Base-by-base conservation (phyloP, 2,329 filamentous ascomycete genomes). In the Nannizziopsis arthrosporioides region DNA sequence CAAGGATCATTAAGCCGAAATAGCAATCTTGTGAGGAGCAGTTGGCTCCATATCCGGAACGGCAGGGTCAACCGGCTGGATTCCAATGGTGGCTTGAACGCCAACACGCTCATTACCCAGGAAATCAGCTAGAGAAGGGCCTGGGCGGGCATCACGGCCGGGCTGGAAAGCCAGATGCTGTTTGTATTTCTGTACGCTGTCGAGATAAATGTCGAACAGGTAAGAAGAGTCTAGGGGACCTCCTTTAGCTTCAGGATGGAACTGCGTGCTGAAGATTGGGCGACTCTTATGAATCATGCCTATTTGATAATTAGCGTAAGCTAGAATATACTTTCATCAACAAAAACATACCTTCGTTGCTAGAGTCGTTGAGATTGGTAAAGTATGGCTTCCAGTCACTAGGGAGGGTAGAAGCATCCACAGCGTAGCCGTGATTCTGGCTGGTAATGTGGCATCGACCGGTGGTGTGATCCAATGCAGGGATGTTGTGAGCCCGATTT, bases 401-500 rank as follows among this genome's bases (percentile, higher is more conserved):
- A 47, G 85, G 80, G 36, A 98, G 75, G 9, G 87, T 94, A 51
- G 77, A 75, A 5, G 85, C 78, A 62, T 96, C 90, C 51, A 98
- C 85, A 38, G 90, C 92, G 62, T 96, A 98, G 54, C 92, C 92
- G 71, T 96, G 92, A 73, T 96, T 96, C 75, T 98, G 92, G 67
- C 83, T 89, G 51, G 90, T 96, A 68, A 96, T 96, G 74, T 96
- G 90, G 80, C 92, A 96, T 68, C 90, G 87, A 50, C 92, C 90
- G 34, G 90, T 96, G 52, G 85, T 94, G 66, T 95, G 75, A 65
- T 96, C 90, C 50, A 96, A 74, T 52, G 89, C 88, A 7, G 92
- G 92, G 60, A 96, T 96, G 76, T 98, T 98, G 76, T 96, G 92
- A 14, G 89, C 92, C 58, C 92, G 85, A 78, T 98, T 98, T 63